Conservation (phyloP, 75 land plant genomes). For the Chamaecyparis obtusa region DNA sequence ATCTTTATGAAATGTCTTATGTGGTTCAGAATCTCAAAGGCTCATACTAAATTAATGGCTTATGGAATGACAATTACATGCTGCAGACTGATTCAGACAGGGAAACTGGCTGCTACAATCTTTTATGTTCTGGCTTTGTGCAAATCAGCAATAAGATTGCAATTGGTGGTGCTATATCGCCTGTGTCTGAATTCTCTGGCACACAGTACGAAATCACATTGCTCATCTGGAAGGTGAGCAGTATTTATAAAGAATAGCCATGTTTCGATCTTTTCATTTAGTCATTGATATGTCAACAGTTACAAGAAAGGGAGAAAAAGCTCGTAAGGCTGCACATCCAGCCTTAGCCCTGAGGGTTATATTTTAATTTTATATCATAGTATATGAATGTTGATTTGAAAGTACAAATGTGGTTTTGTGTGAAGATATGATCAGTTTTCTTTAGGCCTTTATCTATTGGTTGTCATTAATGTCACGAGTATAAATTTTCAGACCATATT, state of each 20-base stretch:
- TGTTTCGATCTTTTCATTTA: background rate
- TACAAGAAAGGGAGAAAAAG: background rate
- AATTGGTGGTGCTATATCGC: constrained; percentile 79
- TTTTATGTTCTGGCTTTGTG: constrained; percentile 72
- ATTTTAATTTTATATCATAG: too few species aligned
- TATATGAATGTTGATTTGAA: too few species aligned
- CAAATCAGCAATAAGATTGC: constrained; percentile 67
- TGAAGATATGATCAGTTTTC: too few species aligned
- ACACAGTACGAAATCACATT: constrained; percentile 78
- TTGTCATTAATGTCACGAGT: too few species aligned
- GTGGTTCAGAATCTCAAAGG: background rate
- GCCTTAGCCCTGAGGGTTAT: too few species aligned
- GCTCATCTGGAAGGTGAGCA: constrained; percentile 77
- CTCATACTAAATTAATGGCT: background rate
- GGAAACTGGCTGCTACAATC: constrained; percentile 86
- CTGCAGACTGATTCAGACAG: constrained; percentile 68
- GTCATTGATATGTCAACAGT: background rate
- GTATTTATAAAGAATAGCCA: background rate
- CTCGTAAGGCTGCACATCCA: too few species aligned
- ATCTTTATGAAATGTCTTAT: background rate
- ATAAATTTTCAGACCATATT: background rate
- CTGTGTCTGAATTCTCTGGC: constrained; percentile 39
- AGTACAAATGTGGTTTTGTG: too few species aligned
- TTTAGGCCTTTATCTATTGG: too few species aligned
- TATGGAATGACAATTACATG: background rate